Percentiles rank a stretch among this genome's conserved stretches.
phyloP scores from a whole-genome alignment of 345 rosid species.

The Hypericum perforatum region DNA sequence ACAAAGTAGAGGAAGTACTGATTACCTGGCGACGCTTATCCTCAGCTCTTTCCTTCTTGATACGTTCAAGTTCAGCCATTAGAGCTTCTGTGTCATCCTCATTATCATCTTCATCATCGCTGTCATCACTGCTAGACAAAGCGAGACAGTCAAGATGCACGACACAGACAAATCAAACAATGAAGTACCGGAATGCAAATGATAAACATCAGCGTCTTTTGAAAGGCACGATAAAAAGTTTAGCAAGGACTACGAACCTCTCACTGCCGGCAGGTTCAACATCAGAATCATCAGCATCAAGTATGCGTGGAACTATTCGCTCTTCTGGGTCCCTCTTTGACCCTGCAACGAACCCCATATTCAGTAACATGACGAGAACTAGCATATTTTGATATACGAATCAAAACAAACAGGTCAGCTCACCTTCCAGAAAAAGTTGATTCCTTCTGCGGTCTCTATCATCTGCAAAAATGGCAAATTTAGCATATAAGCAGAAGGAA shows the following conservation, averaged over 20 bases:
- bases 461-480: conserved; percentile 32
- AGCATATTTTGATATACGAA: not conserved
- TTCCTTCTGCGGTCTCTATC: conserved; percentile 82
- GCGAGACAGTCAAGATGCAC: not conserved
- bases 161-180: not conserved
- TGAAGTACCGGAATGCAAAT: not conserved
- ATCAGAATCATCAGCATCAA: conserved; percentile 98
- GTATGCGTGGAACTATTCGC: conserved; percentile 64
- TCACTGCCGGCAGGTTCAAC: conserved; percentile 59
- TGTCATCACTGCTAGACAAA: conserved; percentile 21
- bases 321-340: conserved; percentile 72
- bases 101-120: conserved; percentile 48
- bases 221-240: not conserved
- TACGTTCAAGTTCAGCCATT: conserved; percentile 89
- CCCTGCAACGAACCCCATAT: conserved; percentile 29
- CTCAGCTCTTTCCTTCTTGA: conserved; percentile 90
- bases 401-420: not conserved
- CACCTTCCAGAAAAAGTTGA: conserved; percentile 77
- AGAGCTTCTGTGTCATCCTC: conserved; percentile 89
- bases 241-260: conserved; percentile 30
- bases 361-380: conserved; percentile 17
- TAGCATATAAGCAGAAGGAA: not conserved
- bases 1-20: not conserved
- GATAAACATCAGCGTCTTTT: not conserved
- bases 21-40: conserved; percentile 75